Evolutionary conservation across 129 eudicot genomes (phyloP), one percentile per base, ranked within the genome.

Genomic region (Pulicaria dysenterica): DNA sequence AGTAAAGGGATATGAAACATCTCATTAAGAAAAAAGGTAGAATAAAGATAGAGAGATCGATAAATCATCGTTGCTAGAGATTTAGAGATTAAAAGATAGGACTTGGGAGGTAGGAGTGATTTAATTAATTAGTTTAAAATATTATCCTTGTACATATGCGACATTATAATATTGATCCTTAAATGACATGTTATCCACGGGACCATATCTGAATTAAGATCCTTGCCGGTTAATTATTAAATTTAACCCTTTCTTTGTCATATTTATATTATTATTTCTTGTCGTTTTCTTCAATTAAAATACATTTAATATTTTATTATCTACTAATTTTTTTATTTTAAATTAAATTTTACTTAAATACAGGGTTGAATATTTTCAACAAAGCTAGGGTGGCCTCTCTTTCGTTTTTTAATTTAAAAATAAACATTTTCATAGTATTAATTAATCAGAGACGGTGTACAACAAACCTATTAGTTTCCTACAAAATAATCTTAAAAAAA

Each of bases 141-240:
- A 24, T 24, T 24, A 24, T 24, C 31, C 2, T 3, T 19, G 19
- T 8, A 7, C 53, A 43, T 31, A 43, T 31, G 40, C 55, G 39
- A 17, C 4, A 56, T 17, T 24, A 3, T 61, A 61, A 61, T 61
- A 16, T 24, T 1, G 31, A 24, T 24, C 31, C 38, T 69, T 53
- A 6, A 34, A 31, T 50, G 38, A 53, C 56, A 53, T 64, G 64
- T 64, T 50, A 63, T 75, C 57, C 79, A 75, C 67, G 47, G 65
- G 73, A 54, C 45, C 42, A 7, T 54, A 75, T 75, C 73, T 43
- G 40, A 57, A 14, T 53, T 75, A 64, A 64, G 79, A 75, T 75
- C 54, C 57, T 64, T 65, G 80, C 50, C 58, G 73, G 67, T 37
- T 24, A 24, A 39, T 54, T 36, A 24, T 24, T 24, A 24, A 24